Conservation (phyloP, 495 filamentous ascomycete species). For the Cercophora scortea region DNA sequence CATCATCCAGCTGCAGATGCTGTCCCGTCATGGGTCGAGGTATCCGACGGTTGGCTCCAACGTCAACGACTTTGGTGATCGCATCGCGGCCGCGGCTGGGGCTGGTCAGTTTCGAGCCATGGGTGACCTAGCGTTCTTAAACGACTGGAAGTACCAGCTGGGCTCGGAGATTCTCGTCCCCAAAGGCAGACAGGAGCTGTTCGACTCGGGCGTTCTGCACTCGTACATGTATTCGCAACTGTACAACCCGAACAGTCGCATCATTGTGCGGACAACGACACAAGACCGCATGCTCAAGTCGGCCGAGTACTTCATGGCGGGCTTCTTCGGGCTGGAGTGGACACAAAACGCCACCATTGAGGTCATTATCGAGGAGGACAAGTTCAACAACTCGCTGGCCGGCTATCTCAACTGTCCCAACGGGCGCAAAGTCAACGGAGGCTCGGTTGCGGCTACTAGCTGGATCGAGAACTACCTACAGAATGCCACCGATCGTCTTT, state of each 20-base stretch:
- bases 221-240: slow-evolving; percentile 55
- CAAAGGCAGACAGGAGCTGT: slow-evolving; percentile 55
- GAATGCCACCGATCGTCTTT: slow-evolving; percentile 39
- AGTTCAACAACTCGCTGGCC: slow-evolving; percentile 66
- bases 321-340: slow-evolving; percentile 61
- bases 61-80: slow-evolving; percentile 43
- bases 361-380: slow-evolving; percentile 53
- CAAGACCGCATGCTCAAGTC: slow-evolving; percentile 68
- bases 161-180: slow-evolving; percentile 60
- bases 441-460: slow-evolving; percentile 37
- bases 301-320: slow-evolving; percentile 63
- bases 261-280: slow-evolving; percentile 53
- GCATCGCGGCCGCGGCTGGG: slow-evolving; percentile 48
- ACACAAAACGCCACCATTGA: slow-evolving; percentile 50
- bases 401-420: slow-evolving; percentile 43
- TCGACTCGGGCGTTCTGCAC: slow-evolving; percentile 59
- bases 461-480: slow-evolving; percentile 52
- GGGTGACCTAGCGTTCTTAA: slow-evolving; percentile 49
- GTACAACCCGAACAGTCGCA: slow-evolving; percentile 52
- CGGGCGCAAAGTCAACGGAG: slow-evolving; percentile 45
- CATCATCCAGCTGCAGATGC: slow-evolving; percentile 53
- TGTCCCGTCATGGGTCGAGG: slow-evolving; percentile 74
- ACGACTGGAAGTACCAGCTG: slow-evolving; percentile 61
- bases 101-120: slow-evolving; percentile 47
- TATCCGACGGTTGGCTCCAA: slow-evolving; percentile 60